Evolutionary conservation across 106 monocot genomes (phyloP), one percentile per base, ranked within the genome.

Genomic region (Apostasia shenzhenica): DNA sequence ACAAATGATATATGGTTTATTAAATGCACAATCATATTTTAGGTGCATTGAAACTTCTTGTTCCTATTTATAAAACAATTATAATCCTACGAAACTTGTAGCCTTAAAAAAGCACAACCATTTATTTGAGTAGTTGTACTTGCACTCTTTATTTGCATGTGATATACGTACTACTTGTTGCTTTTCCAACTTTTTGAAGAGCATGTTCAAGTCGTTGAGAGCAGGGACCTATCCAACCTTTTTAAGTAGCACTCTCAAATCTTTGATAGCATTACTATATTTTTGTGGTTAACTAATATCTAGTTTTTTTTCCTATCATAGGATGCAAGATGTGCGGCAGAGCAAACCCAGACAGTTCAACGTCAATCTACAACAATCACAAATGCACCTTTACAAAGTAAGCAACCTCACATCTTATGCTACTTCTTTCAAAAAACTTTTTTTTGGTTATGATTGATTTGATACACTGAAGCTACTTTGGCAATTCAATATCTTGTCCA

Each of bases 251-350:
- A 4, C 26, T 56, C 14, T 56, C 26, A 3, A 14, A 2, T 56
- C 55, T 6, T 14, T 56, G 13, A 13, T 56, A 13, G 13, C 26
- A 26, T 4, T 6, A 5, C 55, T n/a, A 14, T 56, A 14, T 26
- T 26, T 56, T 56, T 10, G 11, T 14, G 13, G 3, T 56, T 56
- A 13, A 56, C 57, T 6, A 57, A 11, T 14, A 57, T 14, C 10
- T 14, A 14, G 14, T 57, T 2, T 63, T 49, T 65, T 0, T 65
- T 47, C 46, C 46, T 57, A 48, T 53, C 14, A 7, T 61, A 75
- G 75, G 61, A 68, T 54, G 59, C 75, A 45, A 75, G 55, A 48
- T 75, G 75, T 45, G 75, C 75, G 6, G 68, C 68, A 61, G 75
- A 75, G 59, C 74, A 75, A 68, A 75, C 75, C 12, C 59, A 75